phyloP scores from a whole-genome alignment of 192 early-diverging fungal species.

The Backusella sp. region DNA sequence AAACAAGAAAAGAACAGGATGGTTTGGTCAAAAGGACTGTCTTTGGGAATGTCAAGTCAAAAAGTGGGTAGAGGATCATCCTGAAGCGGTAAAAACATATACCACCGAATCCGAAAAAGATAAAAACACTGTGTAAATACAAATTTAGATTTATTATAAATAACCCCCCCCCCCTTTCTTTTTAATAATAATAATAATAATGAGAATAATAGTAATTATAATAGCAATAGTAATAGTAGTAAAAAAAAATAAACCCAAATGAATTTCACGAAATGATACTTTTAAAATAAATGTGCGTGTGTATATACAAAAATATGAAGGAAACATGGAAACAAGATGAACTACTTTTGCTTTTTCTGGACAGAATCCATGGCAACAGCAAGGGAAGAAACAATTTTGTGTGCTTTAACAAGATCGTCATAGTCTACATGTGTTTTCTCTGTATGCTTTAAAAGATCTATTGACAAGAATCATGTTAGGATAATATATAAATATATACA shows the following conservation, averaged over 20 bases:
- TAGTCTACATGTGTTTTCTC: conserved; percentile 19
- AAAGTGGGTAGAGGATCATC: conserved; percentile 15
- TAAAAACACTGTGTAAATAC: conserved; percentile 1
- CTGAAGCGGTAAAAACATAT: neutral
- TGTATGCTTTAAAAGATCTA: conserved; percentile 38
- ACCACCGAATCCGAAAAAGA: neutral
- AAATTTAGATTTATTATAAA: conserved; percentile 2
- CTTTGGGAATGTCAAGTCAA: conserved; percentile 25
- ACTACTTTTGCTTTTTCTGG: conserved; percentile 13
- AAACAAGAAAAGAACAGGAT: conserved; percentile 17
- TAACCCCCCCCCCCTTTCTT: neutral
- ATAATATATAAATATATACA: neutral
- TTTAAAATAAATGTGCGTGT: neutral
- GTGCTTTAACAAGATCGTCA: conserved; percentile 22
- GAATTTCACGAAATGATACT: neutral
- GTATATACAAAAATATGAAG: neutral
- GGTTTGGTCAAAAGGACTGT: conserved; percentile 24
- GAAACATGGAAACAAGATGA: neutral
- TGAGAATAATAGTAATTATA: neutral
- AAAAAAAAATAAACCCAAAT: neutral
- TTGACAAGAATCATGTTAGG: neutral
- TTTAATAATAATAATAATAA: neutral
- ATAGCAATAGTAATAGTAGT: neutral
- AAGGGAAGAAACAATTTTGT: conserved; percentile 26
- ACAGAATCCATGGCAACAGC: conserved; percentile 28